Base-by-base conservation (phyloP, 2,329 filamentous ascomycete species). In the Monilinia fructigena region DNA sequence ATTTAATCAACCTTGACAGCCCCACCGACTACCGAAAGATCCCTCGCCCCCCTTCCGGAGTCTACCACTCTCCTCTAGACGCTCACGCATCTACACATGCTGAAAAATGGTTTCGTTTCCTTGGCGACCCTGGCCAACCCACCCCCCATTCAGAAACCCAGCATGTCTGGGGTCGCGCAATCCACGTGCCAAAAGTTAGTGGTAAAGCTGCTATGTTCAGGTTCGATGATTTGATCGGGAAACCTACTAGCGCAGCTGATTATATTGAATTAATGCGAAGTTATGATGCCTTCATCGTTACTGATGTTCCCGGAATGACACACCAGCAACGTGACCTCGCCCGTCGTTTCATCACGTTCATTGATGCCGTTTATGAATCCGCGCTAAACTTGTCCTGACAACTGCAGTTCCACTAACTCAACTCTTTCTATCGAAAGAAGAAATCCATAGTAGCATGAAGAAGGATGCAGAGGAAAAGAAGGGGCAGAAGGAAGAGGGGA, bases 11-110 rank as follows among this genome's bases (percentile, higher is more conserved):
- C 78, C 88, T 99, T 67, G 91, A 99, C 80, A 97, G 93, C 2
- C 88, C 89, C 5, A 99, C 93, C 48, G 95, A 99, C 79, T 99
- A 99, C 81, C 92, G 95, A 74, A 98, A 97, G 79, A 96, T 99
- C 66, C 92, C 94, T 1, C 87, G 95, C 0, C 95, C 95, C 2
- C 90, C 93, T 0, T 96, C 92, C 0, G 94, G 92, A 48, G 95
- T 99, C 23, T 99, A 98, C 78, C 92, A 98, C 80, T 89, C 92
- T 67, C 91, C 92, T 0, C 86, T 98, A 2, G 93, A 94, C 77
- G 82, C 83, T 11, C 88, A 90, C 62, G 93, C 95, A 4, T 78
- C 84, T 14, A 86, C 86, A 0, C 95, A 99, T 76, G 92, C 93
- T 20, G 87, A 97, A 72, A 94, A 94, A 77, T 99, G 95, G 95